Evolutionary conservation across 306 rosid genomes (phyloP).

Genomic region (Ochetophila trinervis): DNA sequence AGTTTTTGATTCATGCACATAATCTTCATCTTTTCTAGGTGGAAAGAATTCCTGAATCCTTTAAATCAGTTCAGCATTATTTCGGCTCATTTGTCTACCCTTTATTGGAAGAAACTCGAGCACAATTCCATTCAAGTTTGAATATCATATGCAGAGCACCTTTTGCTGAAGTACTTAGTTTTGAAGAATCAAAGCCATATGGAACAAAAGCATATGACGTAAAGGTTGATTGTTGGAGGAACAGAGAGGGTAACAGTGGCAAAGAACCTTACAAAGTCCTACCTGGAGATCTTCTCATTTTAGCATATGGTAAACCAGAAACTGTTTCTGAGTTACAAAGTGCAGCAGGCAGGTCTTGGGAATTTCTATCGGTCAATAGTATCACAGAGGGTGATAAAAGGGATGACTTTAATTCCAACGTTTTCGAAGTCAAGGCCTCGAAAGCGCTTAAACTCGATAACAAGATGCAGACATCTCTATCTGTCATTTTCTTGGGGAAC

Average conservation of each 20-base stretch:
- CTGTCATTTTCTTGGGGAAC: conserved; percentile 46
- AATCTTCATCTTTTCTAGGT: conserved; percentile 34
- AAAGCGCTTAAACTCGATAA: conserved; percentile 27
- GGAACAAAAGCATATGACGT: conserved; percentile 5
- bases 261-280: conserved; percentile 47
- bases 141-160: conserved; percentile 41
- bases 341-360: conserved; percentile 36
- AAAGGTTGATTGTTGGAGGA: conserved; percentile 39
- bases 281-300: conserved; percentile 54
- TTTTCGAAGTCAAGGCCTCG: conserved; percentile 37
- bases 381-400: conserved; percentile 19
- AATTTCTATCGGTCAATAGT: conserved; percentile 28
- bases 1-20: neutral
- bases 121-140: conserved; percentile 43
- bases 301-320: conserved; percentile 51
- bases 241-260: conserved; percentile 27
- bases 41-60: conserved; percentile 31
- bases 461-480: conserved; percentile 26
- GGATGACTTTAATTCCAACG: conserved; percentile 16
- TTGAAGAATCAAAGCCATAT: conserved; percentile 11
- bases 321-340: conserved; percentile 38
- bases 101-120: conserved; percentile 56
- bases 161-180: conserved; percentile 35
- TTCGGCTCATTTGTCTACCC: conserved; percentile 48
- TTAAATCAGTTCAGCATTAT: conserved; percentile 36